Base-by-base conservation (phyloP, 768 basidiomycete species). In the Pulveroboletus ravenelii region DNA sequence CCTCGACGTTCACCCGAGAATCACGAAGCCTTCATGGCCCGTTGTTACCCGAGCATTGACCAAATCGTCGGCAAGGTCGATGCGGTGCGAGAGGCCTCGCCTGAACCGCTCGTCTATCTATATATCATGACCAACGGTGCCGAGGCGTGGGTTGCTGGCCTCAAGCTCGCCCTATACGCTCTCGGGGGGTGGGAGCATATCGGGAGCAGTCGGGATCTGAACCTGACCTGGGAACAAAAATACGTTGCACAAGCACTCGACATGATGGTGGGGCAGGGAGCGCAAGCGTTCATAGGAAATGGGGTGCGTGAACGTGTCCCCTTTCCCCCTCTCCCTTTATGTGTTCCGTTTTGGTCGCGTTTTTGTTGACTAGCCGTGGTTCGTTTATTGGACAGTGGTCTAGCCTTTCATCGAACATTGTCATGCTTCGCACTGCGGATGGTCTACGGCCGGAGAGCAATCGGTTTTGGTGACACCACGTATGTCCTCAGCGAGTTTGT, bases 51-150 rank as follows among this genome's bases (percentile, higher is more conserved):
- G 4, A 35, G 6, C 13, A 25, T 35, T n/a, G 32, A 35, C 15
- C 44, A 45, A n/a, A 45, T 45, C 34, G 44, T 45, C 23, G 34
- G 25, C 44, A 45, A 45, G 44, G 44, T 45, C 23, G n/a, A 35
- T 15, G 17, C 10, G 7, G 32, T 25, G 10, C 44, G 44, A 3
- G 44, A 12, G 23, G n/a, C 23, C 7, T 45, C 44, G 10, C 20
- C 15, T 10, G 20, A 35, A 17, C 23, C 23, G 3, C 44, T 45
- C 4, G 10, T 13, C 1, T 17, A 35, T 35, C 15, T 45, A 1
- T 45, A 45, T 6, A 45, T 45, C 44, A 45, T 45, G 44, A 35
- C 44, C 32, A 45, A 45, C 3, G 44, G 32, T 25, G 10, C 1
- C 15, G 15, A 45, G 2, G 1, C 20, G 7, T 45, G 44, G 44